phyloP scores from a whole-genome alignment of 768 basidiomycete genomes.

The Russula olivacea region DNA sequence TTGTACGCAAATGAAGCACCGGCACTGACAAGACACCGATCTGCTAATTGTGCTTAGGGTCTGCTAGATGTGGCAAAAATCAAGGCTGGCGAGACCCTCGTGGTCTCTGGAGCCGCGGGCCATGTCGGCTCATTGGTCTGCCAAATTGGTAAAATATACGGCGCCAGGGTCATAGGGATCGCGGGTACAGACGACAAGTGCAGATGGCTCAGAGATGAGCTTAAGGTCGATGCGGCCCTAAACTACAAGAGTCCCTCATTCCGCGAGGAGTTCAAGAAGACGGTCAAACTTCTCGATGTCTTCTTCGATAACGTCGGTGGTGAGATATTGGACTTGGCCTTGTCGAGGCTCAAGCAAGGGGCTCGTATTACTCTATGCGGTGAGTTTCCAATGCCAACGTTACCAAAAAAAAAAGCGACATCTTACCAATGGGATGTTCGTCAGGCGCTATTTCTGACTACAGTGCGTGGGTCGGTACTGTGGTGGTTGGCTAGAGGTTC shows the following conservation, averaged over 20 bases:
- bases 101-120: conserved; percentile 94
- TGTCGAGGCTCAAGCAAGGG: conserved; percentile 65
- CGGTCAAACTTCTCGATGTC: conserved; percentile 72
- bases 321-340: conserved; percentile 72
- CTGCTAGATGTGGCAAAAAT: conserved; percentile 74
- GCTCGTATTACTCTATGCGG: conserved; percentile 83
- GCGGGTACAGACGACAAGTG: conserved; percentile 87
- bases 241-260: conserved; percentile 84
- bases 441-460: conserved; percentile 81
- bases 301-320: conserved; percentile 83
- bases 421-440: neutral
- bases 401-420: neutral
- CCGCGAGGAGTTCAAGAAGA: conserved; percentile 59
- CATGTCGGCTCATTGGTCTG: conserved; percentile 78
- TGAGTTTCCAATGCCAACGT: conserved; percentile 31
- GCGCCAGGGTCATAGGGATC: conserved; percentile 82
- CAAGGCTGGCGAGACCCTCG: conserved; percentile 77
- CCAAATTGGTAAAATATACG: conserved; percentile 76
- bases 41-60: conserved; percentile 45
- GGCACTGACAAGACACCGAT: neutral
- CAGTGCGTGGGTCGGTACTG: conserved; percentile 41
- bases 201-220: conserved; percentile 70
- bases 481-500: neutral
- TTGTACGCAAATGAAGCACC: conserved; percentile 43
- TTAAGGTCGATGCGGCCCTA: conserved; percentile 77